Evolutionary conservation across 2,329 filamentous ascomycete species (phyloP), one percentile per base, ranked within the genome.

Genomic region (Penicillium expansum): DNA sequence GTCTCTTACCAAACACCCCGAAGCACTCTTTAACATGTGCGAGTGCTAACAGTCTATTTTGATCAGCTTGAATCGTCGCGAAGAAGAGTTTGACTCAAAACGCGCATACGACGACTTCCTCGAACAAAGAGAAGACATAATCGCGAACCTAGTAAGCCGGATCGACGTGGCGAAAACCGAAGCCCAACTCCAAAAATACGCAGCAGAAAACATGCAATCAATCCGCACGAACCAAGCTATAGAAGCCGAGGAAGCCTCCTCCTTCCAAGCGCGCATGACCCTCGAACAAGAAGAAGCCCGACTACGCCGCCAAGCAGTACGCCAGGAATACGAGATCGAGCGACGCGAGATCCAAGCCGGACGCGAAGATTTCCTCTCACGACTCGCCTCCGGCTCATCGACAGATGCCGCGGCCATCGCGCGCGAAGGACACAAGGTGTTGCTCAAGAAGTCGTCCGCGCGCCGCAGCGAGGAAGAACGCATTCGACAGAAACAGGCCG

Each of bases 91-190:
- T 68, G 89, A 95, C 74, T 86, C 84, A 2, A 81, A 96, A 58
- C 79, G 84, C 42, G 89, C 87, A 70, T 99, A 88, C 80, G 97
- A 99, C 76, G 88, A 97, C 74, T 97, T 97, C 77, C 85, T 99
- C 13, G 91, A 97, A 75, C 87, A 90, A 69, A 91, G 96, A 38
- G 94, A 99, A 78, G 86, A 89, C 63, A 83, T 97, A 60, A 92
- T 92, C 1, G 92, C 92, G 76, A 93, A 97, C 70, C 82, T 99
- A 10, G 88, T 97, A 52, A 82, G 86, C 62, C 86, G 87, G 41
- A 82, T 79, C 42, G 86, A 92, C 57, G 81, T 87, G 0, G 84
- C 86, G n/a, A 83, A 81, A 56, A 86, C 83, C 2, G 80, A 85
- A 67, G 74, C 76, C 41, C 79, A 82, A 52, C 76, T 92, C n/a